These are phyloP conservation scores for Starmera quercuum DNA, from an alignment of 805 yeast genomes.

Conservation along the genomic window DNA sequence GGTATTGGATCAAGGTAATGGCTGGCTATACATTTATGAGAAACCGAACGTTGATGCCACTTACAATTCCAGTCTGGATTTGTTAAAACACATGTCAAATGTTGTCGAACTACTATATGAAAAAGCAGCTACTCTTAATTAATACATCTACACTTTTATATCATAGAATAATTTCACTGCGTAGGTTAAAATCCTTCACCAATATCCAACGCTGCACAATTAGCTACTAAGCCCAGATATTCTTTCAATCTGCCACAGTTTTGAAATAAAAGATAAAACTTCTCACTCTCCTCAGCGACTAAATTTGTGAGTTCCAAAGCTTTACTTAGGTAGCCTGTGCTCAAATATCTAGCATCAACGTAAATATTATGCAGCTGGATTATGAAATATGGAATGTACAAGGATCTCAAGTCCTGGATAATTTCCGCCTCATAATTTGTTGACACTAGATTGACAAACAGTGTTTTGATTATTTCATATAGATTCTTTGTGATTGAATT, in stretches of 20 bases:
- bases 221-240: constrained; percentile 45
- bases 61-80: constrained; percentile 79
- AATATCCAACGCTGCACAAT: constrained; percentile 50
- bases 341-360: constrained; percentile 29
- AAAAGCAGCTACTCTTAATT: constrained; percentile 82
- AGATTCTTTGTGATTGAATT: constrained; percentile 20
- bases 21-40: constrained; percentile 90
- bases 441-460: constrained; percentile 24
- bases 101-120: constrained; percentile 91
- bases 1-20: constrained; percentile 96
- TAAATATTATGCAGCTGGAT: constrained; percentile 57
- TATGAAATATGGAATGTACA: constrained; percentile 68
- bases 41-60: constrained; percentile 84
- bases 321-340: constrained; percentile 35
- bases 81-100: constrained; percentile 77
- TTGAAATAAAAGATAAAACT: constrained; percentile 54
- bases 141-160: constrained; percentile 5
- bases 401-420: constrained; percentile 47
- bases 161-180: neutral
- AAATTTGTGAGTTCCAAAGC: constrained; percentile 54
- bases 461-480: constrained; percentile 18
- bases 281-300: constrained; percentile 61
- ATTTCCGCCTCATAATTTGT: constrained; percentile 29
- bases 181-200: constrained; percentile 25
- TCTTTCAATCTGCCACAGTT: constrained; percentile 47